These are phyloP conservation scores for Pulveroboletus frians DNA, from an alignment of 768 basidiomycete genomes.

Conservation along the genomic window DNA sequence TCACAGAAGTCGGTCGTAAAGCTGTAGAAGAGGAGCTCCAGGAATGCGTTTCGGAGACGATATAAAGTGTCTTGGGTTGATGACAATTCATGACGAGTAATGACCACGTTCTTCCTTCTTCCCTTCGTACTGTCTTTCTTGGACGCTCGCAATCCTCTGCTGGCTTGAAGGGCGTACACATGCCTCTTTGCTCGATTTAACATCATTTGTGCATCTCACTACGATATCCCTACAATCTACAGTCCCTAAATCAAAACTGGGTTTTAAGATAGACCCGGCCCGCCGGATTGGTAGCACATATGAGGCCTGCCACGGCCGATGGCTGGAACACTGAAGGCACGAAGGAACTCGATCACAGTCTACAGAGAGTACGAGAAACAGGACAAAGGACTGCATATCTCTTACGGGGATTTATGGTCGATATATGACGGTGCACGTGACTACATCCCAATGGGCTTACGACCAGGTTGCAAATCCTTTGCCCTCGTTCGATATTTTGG, in stretches of 20 bases:
- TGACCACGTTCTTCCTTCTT: neutral
- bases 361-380: too few relatives aligned
- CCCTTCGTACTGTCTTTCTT: slow-evolving; percentile 7
- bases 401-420: too few relatives aligned
- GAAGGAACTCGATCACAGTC: too few relatives aligned
- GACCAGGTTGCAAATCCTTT: too few relatives aligned
- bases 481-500: too few relatives aligned
- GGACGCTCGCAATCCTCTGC: neutral
- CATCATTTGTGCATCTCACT: slow-evolving; percentile 12
- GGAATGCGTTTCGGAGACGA: slow-evolving; percentile 13
- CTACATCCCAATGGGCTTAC: too few relatives aligned
- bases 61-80: slow-evolving; percentile 9
- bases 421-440: too few relatives aligned
- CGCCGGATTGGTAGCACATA: neutral
- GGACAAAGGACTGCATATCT: too few relatives aligned
- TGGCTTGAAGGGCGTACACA: slow-evolving; percentile 2
- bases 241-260: slow-evolving; percentile 9
- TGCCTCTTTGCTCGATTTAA: slow-evolving; percentile 5
- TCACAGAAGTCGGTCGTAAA: slow-evolving; percentile 64
- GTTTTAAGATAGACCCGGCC: neutral
- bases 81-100: slow-evolving; percentile 5
- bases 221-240: slow-evolving; percentile 29
- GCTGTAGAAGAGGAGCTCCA: slow-evolving; percentile 71
- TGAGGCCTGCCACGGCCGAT: too few relatives aligned
- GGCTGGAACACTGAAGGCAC: too few relatives aligned